Base-by-base conservation (phyloP, 257 asterid genomes). In the Solanum piurae region DNA sequence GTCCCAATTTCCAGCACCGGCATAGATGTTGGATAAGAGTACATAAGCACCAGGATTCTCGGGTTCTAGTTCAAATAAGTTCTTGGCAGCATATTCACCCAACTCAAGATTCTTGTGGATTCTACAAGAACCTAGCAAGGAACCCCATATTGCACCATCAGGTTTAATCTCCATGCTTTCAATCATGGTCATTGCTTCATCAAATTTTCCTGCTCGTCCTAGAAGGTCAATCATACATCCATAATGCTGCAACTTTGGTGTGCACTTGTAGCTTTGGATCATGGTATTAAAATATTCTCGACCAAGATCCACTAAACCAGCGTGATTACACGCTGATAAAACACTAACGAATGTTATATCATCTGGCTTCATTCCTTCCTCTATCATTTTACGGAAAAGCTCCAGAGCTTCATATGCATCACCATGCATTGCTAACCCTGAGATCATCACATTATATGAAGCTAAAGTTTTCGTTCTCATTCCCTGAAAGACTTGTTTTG, bases 191-290 rank as follows among this genome's bases (percentile, higher is more conserved):
- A 76, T 83, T 58, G 90, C 88, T 69, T 90, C 92, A 72, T 88
- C 83, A 7, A 90, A 88, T 31, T 75, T 64, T 46, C 91, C 91
- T 29, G 92, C 89, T 71, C 89, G 68, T 49, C 89, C 89, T 18
- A 88, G 64, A 69, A 90, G 89, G 86, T 88, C 91, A 84, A 88
- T 87, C 91, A 90, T 90, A 38, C 91, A 90, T 60, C 91, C 91
- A 49, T 88, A 90, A 42, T 90, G 92, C 31, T 86, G 88, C 80
- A 90, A 72, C 86, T 90, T 88, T 27, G 91, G 90, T 13, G 66
- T 52, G 49, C 40, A 25, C 12, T 21, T 71, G 76, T 86, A 88
- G 40, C 68, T 87, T 36, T 40, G 68, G 27, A 87, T 58, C 92
- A 90, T 89, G 58, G 90, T 87, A 85, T 8, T 72, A 14, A 87